phyloP scores from a whole-genome alignment of 768 basidiomycete genomes.

The Candolleomyces eurysporus region DNA sequence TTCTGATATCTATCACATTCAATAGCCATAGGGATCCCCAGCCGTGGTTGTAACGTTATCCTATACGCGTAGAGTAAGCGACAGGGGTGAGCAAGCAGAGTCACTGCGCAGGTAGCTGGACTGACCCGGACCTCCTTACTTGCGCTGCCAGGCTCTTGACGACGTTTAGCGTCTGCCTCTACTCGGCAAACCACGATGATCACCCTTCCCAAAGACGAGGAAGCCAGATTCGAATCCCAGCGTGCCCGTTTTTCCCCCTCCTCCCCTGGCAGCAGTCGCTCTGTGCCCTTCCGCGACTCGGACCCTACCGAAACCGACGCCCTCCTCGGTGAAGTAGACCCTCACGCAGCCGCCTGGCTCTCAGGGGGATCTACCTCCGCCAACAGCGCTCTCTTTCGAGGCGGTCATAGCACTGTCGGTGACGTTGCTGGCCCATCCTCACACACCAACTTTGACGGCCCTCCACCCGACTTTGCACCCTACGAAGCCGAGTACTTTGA shows the following conservation, averaged over 20 bases:
- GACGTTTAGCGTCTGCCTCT: no score
- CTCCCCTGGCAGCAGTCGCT: slow-evolving; percentile 4
- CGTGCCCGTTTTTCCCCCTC: slow-evolving; percentile 4
- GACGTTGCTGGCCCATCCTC: neutral
- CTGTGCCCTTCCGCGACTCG: slow-evolving; percentile 2
- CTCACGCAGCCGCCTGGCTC: neutral
- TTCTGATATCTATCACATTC: no score
- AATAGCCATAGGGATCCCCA: no score
- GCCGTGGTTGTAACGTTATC: no score
- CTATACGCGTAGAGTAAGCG: no score
- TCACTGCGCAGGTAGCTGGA: no score
- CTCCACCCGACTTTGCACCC: slow-evolving; percentile 60
- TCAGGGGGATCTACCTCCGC: neutral
- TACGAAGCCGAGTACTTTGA: slow-evolving; percentile 64
- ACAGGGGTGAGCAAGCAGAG: no score
- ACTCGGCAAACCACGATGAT: neutral
- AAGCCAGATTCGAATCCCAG: neutral
- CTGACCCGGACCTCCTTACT: no score
- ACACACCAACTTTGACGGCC: slow-evolving; percentile 32
- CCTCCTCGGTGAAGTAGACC: neutral
- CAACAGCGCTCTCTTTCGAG: no score
- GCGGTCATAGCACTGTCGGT: neutral
- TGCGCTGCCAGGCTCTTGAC: no score
- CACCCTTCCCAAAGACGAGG: slow-evolving; percentile 9
- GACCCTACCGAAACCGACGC: neutral